These are phyloP conservation scores for Xylaria acuta DNA, from an alignment of 495 filamentous ascomycete genomes.

Conservation along the genomic window DNA sequence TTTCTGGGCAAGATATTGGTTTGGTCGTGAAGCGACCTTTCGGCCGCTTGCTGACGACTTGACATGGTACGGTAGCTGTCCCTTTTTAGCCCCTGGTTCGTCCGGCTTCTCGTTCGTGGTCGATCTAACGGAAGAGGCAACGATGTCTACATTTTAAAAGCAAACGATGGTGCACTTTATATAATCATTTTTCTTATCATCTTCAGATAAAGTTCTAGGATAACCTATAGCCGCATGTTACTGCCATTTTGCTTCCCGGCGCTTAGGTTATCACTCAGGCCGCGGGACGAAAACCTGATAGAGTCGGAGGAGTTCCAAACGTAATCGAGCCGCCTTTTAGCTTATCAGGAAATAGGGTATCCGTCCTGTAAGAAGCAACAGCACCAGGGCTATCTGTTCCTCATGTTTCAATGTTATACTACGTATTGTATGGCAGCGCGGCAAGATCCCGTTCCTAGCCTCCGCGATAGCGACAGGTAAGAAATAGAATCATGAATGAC, in stretches of 20 bases:
- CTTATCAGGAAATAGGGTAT: background rate
- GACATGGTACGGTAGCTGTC: background rate
- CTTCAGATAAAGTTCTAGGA: background rate
- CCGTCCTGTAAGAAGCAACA: background rate
- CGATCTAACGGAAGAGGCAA: background rate
- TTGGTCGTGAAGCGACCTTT: conserved; percentile 19
- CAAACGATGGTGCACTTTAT: background rate
- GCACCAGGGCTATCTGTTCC: background rate
- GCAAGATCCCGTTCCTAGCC: background rate
- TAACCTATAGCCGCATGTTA: background rate
- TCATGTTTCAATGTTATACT: background rate
- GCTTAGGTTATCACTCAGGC: background rate
- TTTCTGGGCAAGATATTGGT: conserved; percentile 49
- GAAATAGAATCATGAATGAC: background rate
- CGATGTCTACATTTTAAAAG: background rate
- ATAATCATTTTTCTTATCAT: background rate
- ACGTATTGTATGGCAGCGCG: background rate
- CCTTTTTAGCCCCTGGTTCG: background rate
- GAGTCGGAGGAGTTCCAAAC: background rate
- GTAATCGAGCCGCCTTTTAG: background rate
- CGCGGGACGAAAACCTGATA: background rate
- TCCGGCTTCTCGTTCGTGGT: background rate
- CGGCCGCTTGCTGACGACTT: background rate
- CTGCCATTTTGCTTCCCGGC: background rate
- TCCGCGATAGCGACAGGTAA: background rate